Percentiles rank a stretch among this genome's conserved stretches.
These are phyloP conservation scores for Tremella fuciformis DNA, from an alignment of 768 basidiomycete species.

Conservation along the genomic window DNA sequence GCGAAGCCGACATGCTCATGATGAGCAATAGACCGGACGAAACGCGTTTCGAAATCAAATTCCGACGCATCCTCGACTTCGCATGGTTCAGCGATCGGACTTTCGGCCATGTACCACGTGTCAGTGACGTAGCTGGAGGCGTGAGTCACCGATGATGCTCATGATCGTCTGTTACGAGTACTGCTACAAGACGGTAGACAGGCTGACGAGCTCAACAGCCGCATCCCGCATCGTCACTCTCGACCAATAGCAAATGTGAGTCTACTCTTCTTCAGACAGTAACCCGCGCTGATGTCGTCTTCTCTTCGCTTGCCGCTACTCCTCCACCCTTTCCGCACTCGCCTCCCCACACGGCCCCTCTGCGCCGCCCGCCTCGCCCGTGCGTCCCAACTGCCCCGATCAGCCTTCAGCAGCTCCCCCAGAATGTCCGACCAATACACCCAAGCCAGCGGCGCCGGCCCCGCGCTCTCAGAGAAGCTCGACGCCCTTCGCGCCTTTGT, in stretches of 20 bases:
- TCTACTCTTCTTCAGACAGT: neutral
- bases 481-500: conserved; percentile 64
- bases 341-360: neutral
- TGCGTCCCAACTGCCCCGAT: conserved; percentile 5
- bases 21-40: neutral
- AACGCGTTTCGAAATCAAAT: neutral
- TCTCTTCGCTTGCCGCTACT: neutral
- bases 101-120: neutral
- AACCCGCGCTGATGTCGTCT: neutral
- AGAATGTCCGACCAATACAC: conserved; percentile 66
- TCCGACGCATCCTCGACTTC: neutral
- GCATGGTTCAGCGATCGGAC: neutral
- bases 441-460: conserved; percentile 54
- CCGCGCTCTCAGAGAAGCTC: conserved; percentile 56
- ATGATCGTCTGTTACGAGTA: too few relatives aligned
- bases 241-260: neutral
- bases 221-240: too few relatives aligned
- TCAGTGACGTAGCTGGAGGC: too few relatives aligned
- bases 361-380: conserved; percentile 2
- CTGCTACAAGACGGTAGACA: too few relatives aligned
- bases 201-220: too few relatives aligned
- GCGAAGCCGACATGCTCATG: neutral
- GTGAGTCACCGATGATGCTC: too few relatives aligned
- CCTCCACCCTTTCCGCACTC: too few relatives aligned
- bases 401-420: conserved; percentile 22